A percentile compares a stretch with the other conserved stretches of the same genome.
Conservation (phyloP, 805 yeast species). For the Metschnikowia vanudenii region DNA sequence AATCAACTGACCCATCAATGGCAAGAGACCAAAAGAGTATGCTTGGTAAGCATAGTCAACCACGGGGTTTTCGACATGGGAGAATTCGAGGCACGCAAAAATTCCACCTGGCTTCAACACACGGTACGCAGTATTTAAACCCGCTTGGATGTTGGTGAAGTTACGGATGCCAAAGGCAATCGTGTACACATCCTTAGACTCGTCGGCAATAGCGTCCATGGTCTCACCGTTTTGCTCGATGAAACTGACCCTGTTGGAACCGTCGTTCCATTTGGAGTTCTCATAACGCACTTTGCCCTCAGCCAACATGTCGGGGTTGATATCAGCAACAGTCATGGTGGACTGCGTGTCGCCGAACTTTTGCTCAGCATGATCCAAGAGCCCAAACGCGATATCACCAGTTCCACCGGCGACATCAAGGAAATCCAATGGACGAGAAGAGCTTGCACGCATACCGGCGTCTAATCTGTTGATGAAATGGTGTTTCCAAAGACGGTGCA, state of each 20-base stretch:
- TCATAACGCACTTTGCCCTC: slow-evolving; percentile 84
- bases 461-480: slow-evolving; percentile 86
- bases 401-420: slow-evolving; percentile 99
- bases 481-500: slow-evolving; percentile 92
- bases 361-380: slow-evolving; percentile 83
- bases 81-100: slow-evolving; percentile 93
- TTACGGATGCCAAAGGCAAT: slow-evolving; percentile 97
- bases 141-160: slow-evolving; percentile 92
- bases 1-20: slow-evolving; percentile 91
- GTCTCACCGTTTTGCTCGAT: slow-evolving; percentile 91
- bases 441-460: slow-evolving; percentile 90
- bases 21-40: slow-evolving; percentile 84
- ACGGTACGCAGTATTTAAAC: slow-evolving; percentile 91
- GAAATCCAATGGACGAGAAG: slow-evolving; percentile 72
- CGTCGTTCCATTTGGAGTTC: slow-evolving; percentile 58
- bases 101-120: slow-evolving; percentile 97
- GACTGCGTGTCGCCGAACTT: slow-evolving; percentile 72
- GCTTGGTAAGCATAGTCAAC: slow-evolving; percentile 78
- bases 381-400: slow-evolving; percentile 96
- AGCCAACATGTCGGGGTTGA: slow-evolving; percentile 90
- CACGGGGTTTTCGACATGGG: slow-evolving; percentile 80
- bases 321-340: slow-evolving; percentile 89
- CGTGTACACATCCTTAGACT: slow-evolving; percentile 92
- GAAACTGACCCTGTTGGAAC: slow-evolving; percentile 64
- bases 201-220: slow-evolving; percentile 77